phyloP scores from a whole-genome alignment of 805 yeast genomes.

The Sungouiella thailandica region DNA sequence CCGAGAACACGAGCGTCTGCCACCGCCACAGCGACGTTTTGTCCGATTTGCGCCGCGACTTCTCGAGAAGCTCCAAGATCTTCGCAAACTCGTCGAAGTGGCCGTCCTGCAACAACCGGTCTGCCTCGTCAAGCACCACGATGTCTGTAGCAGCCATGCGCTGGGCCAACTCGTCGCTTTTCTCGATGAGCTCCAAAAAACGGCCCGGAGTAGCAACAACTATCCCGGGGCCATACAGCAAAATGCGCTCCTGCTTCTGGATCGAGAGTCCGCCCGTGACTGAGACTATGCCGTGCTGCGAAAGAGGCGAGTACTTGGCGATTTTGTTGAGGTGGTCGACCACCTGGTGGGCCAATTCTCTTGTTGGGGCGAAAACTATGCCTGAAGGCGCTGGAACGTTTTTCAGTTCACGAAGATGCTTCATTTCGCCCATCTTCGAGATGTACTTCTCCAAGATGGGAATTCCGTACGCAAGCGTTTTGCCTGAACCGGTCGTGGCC shows the following conservation, averaged over 20 bases:
- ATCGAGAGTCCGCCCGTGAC: slow-evolving; percentile 94
- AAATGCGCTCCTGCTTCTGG: slow-evolving; percentile 83
- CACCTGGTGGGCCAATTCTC: slow-evolving; percentile 95
- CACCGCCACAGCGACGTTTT: slow-evolving; percentile 42
- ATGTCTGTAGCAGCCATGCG: slow-evolving; percentile 44
- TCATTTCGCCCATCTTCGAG: slow-evolving; percentile 14
- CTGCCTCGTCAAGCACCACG: slow-evolving; percentile 90
- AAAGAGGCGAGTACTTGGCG: slow-evolving; percentile 48
- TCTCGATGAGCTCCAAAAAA: slow-evolving; percentile 73
- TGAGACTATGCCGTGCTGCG: slow-evolving; percentile 58
- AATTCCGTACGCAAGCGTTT: slow-evolving; percentile 91
- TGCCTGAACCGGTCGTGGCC: slow-evolving; percentile 97
- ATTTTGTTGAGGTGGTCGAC: slow-evolving; percentile 65
- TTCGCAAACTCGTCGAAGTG: slow-evolving; percentile 91
- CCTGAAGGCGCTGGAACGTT: slow-evolving; percentile 53
- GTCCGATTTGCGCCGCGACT: slow-evolving; percentile 42
- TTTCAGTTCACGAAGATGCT: slow-evolving; percentile 13
- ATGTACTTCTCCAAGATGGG: slow-evolving; percentile 75
- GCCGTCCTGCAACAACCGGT: slow-evolving; percentile 89
- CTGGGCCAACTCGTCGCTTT: slow-evolving; percentile 41
- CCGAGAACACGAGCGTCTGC: slow-evolving; percentile 93
- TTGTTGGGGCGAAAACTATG: slow-evolving; percentile 86
- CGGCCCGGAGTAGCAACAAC: slow-evolving; percentile 96
- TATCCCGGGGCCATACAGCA: slow-evolving; percentile 69
- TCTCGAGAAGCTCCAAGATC: slow-evolving; percentile 60